A percentile compares a stretch with the other conserved stretches of the same genome.
phyloP scores from a whole-genome alignment of 768 basidiomycete species.

The Boletus eberwhitei region DNA sequence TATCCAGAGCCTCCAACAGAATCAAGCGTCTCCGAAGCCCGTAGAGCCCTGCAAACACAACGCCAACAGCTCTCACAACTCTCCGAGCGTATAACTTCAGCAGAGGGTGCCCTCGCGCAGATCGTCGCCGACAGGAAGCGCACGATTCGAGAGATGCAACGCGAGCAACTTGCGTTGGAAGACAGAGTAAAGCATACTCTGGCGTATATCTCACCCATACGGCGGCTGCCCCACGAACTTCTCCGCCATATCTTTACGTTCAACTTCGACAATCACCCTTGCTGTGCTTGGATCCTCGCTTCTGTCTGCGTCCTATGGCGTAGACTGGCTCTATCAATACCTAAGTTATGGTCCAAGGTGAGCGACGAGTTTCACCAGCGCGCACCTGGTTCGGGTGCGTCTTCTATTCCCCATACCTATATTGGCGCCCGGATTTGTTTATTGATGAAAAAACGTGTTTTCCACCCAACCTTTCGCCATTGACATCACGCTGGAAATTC shows the following conservation, averaged over 20 bases:
- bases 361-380: slow-evolving; percentile 21
- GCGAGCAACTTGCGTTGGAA: slow-evolving; percentile 47
- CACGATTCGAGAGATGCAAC: slow-evolving; percentile 52
- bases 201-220: slow-evolving; percentile 72
- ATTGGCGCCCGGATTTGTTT: slow-evolving; percentile 18
- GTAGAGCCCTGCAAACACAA: slow-evolving; percentile 38
- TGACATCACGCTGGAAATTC: not conserved
- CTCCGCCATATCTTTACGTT: slow-evolving; percentile 68
- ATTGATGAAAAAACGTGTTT: slow-evolving; percentile 17
- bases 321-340: slow-evolving; percentile 59
- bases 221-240: slow-evolving; percentile 69
- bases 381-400: not conserved
- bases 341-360: slow-evolving; percentile 76
- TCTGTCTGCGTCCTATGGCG: slow-evolving; percentile 70
- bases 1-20: slow-evolving; percentile 61
- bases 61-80: slow-evolving; percentile 32
- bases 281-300: slow-evolving; percentile 72
- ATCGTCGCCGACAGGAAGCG: slow-evolving; percentile 53
- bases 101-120: slow-evolving; percentile 55
- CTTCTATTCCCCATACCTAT: slow-evolving; percentile 2
- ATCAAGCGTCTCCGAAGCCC: slow-evolving; percentile 50
- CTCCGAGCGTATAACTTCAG: slow-evolving; percentile 45
- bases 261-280: slow-evolving; percentile 67
- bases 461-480: not conserved
- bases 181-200: slow-evolving; percentile 45